These are phyloP conservation scores for Xerophyta viscosa DNA, from an alignment of 106 monocot genomes.

Conservation along the genomic window DNA sequence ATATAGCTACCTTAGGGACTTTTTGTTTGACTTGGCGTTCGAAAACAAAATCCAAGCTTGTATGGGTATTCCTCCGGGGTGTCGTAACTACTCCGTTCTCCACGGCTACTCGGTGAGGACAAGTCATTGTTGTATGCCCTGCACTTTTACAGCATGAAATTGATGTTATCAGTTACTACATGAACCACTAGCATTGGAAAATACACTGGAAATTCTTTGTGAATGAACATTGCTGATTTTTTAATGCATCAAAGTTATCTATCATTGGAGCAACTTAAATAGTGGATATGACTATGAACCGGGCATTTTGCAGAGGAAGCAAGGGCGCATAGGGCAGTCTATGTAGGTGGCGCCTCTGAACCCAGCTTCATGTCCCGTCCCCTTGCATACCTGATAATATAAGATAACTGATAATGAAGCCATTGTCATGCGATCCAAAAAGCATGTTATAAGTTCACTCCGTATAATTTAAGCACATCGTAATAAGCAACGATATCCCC, in stretches of 20 bases:
- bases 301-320: constrained; percentile 89
- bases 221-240: too few relatives aligned
- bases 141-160: neutral
- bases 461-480: too few relatives aligned
- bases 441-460: too few relatives aligned
- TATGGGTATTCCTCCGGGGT: constrained; percentile 27
- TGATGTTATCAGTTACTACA: too few relatives aligned
- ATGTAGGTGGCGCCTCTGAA: constrained; percentile 83
- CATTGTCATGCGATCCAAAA: too few relatives aligned
- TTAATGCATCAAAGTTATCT: too few relatives aligned
- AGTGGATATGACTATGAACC: constrained; percentile 21
- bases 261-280: too few relatives aligned
- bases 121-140: constrained; percentile 91
- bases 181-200: too few relatives aligned
- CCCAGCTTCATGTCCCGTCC: constrained; percentile 67
- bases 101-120: constrained; percentile 74
- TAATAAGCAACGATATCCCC: too few relatives aligned
- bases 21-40: constrained; percentile 52
- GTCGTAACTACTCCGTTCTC: constrained; percentile 58
- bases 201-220: too few relatives aligned
- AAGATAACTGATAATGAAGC: neutral
- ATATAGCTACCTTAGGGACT: constrained; percentile 34
- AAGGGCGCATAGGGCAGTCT: constrained; percentile 89
- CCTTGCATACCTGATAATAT: constrained; percentile 65
- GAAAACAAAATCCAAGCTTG: constrained; percentile 69